phyloP scores from a whole-genome alignment of 1,284 basidiomycete genomes.

The Ceratobasidium sp. region DNA sequence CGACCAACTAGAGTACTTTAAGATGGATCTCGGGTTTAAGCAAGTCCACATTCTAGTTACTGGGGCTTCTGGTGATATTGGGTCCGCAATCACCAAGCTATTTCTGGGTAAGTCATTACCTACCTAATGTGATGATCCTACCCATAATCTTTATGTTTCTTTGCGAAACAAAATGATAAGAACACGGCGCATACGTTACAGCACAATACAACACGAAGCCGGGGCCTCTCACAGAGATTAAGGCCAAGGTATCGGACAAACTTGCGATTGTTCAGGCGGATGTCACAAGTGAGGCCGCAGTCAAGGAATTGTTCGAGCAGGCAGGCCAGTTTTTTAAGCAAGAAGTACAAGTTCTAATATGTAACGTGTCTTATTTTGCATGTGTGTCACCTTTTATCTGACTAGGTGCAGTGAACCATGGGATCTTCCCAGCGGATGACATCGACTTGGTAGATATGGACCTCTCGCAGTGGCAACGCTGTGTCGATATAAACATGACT shows the following conservation, averaged over 20 bases:
- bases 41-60: conserved; percentile 41
- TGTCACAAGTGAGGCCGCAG: conserved; percentile 53
- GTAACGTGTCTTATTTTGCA: background rate
- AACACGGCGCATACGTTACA: conserved; percentile 54
- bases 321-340: conserved; percentile 47
- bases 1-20: background rate
- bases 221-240: conserved; percentile 46
- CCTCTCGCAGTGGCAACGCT: conserved; percentile 55
- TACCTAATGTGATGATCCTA: no score
- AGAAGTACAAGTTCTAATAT: conserved; percentile 15
- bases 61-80: conserved; percentile 51
- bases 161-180: conserved; percentile 20
- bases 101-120: conserved; percentile 47
- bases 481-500: conserved; percentile 54
- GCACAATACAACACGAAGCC: conserved; percentile 55
- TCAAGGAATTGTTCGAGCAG: conserved; percentile 51
- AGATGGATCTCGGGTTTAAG: conserved; percentile 41
- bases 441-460: conserved; percentile 54
- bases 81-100: conserved; percentile 50
- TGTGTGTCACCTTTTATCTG: background rate
- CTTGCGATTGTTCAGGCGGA: conserved; percentile 51
- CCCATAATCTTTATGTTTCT: background rate
- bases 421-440: conserved; percentile 50
- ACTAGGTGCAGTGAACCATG: conserved; percentile 55
- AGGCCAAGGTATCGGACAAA: conserved; percentile 4